A percentile compares a stretch with the other conserved stretches of the same genome.
phyloP scores from a whole-genome alignment of 257 asterid genomes.

The Leptodermis oblonga region DNA sequence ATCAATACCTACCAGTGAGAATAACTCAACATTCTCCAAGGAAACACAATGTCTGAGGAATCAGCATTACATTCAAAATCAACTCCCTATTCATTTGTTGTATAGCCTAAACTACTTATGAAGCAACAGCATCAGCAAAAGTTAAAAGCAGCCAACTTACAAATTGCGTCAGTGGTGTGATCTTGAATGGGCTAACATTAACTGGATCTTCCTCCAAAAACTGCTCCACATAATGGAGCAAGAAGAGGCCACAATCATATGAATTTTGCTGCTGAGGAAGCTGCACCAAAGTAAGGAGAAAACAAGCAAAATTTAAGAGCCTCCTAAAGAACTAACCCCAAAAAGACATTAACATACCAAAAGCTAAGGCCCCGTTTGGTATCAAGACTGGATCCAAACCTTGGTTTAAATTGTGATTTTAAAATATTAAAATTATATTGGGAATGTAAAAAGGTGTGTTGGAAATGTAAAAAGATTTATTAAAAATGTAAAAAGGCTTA shows the following conservation, averaged over 20 bases:
- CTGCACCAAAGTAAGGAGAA: conserved; percentile 38
- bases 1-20: neutral
- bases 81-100: neutral
- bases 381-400: too few relatives aligned
- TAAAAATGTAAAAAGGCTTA: too few relatives aligned
- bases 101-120: neutral
- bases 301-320: conserved; percentile 14
- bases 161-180: conserved; percentile 54
- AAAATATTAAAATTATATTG: too few relatives aligned
- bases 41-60: neutral
- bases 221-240: conserved; percentile 88
- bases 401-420: too few relatives aligned
- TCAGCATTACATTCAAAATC: neutral
- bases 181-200: conserved; percentile 58
- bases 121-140: neutral
- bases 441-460: too few relatives aligned
- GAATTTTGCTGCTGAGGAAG: conserved; percentile 91
- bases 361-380: too few relatives aligned
- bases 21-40: neutral
- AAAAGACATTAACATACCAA: neutral
- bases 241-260: conserved; percentile 90
- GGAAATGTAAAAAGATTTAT: too few relatives aligned
- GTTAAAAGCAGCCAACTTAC: conserved; percentile 41
- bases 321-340: neutral
- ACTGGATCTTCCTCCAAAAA: conserved; percentile 78